Conservation (phyloP, 306 rosid species). For the Medicago lupulina region DNA sequence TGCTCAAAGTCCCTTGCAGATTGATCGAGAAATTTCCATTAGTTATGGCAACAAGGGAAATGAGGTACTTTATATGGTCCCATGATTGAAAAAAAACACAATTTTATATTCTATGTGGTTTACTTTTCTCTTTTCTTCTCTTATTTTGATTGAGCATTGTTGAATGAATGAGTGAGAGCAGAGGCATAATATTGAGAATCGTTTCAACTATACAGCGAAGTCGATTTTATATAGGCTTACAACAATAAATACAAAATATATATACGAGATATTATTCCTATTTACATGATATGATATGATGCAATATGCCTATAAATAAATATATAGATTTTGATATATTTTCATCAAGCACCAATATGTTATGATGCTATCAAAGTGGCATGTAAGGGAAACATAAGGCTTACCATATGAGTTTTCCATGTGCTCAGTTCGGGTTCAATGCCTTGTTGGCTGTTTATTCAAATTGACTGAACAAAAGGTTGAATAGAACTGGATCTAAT, state of each 20-base stretch:
- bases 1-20: constrained; percentile 58
- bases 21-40: constrained; percentile 72
- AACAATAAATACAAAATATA: background rate
- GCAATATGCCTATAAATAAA: background rate
- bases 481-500: background rate
- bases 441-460: constrained; percentile 30
- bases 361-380: no score
- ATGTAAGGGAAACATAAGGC: background rate
- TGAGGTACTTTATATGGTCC: constrained; percentile 64
- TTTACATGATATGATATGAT: background rate
- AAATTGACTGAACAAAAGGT: background rate
- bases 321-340: background rate
- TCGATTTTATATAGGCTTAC: background rate
- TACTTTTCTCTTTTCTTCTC: constrained; percentile 5
- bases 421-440: constrained; percentile 24
- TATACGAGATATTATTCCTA: background rate
- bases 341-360: background rate
- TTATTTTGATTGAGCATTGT: constrained; percentile 9
- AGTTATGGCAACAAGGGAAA: constrained; percentile 95
- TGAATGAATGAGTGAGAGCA: background rate
- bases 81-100: constrained; percentile 1
- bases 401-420: background rate
- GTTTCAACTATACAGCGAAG: background rate
- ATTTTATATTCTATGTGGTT: constrained; percentile 30
- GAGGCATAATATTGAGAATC: background rate